Conservation (phyloP, 495 filamentous ascomycete species). For the Penicillium daleae region DNA sequence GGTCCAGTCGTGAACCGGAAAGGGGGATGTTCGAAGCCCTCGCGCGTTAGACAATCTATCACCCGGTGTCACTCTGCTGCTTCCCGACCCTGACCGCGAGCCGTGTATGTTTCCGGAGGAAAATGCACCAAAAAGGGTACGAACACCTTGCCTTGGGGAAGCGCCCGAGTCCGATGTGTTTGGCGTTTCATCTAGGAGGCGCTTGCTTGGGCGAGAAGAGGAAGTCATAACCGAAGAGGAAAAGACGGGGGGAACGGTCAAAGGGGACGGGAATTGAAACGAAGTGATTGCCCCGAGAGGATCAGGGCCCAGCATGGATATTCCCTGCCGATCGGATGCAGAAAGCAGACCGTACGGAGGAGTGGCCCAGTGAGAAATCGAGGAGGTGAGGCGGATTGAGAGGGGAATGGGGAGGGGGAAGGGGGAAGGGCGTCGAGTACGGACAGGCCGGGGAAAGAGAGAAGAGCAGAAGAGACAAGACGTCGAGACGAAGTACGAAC, state of each 20-base stretch:
- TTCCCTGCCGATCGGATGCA: slow-evolving; percentile 22
- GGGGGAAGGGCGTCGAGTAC: background rate
- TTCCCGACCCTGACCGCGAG: slow-evolving; percentile 26
- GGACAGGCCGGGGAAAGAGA: slow-evolving; percentile 3
- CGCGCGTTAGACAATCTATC: slow-evolving; percentile 29
- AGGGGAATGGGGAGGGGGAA: slow-evolving; percentile 1
- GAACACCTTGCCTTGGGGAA: slow-evolving; percentile 9
- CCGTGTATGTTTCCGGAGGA: slow-evolving; percentile 14
- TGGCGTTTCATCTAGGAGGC: slow-evolving; percentile 13
- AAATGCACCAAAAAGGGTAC: slow-evolving; percentile 1
- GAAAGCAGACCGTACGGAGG: slow-evolving; percentile 8
- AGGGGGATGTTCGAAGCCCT: slow-evolving; percentile 22
- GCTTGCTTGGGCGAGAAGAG: background rate
- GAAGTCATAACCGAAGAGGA: background rate
- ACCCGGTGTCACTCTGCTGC: slow-evolving; percentile 34
- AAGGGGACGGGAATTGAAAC: background rate
- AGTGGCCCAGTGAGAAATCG: slow-evolving; percentile 11
- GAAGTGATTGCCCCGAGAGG: slow-evolving; percentile 14
- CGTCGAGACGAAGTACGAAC: background rate
- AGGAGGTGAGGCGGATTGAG: background rate
- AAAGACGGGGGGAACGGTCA: background rate
- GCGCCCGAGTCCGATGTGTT: slow-evolving; percentile 29
- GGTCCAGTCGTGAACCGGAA: slow-evolving; percentile 29
- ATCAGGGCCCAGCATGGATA: slow-evolving; percentile 20
- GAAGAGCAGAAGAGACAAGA: background rate